Evolutionary conservation across 805 yeast species (phyloP), one percentile per base, ranked within the genome.

Genomic region (Pichia deserticola): DNA sequence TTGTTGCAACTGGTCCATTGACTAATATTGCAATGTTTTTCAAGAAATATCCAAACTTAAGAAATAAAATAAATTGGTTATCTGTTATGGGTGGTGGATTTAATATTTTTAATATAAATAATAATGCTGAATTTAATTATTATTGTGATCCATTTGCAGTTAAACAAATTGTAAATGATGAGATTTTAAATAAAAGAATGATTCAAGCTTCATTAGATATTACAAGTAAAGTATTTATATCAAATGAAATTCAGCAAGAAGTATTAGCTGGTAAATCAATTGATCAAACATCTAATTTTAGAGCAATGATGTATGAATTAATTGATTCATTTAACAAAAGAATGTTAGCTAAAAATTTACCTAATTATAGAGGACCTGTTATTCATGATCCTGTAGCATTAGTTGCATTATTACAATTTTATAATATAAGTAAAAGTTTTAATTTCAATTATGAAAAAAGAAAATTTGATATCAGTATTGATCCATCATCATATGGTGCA

Each of bases 331-430:
- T 79, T 60, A 73, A 76, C 11, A 66, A 68, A 28, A 56, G 78
- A 9, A 74, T 76, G 59, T 67, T 68, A 38, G 66, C 68, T 29
- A 58, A 63, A 39, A 74, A 72, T 53, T 74, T 74, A 70, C 77
- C 62, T 52, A 54, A 29, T 32, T 62, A 57, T 43, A 52, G 61
- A 5, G 92, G 93, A 0, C 89, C 93, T 5, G 88, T 89, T 1
- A 73, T 86, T 1, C 95, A 88, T 64, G 96, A 87, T 63, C 92
- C 93, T 1, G 68, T 86, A 46, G 86, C 95, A 0, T 69, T 85
- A 10, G 77, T 76, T 47, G 80, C 79, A 0, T 58, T 86, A 36
- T 63, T 86, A 46, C 77, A 78, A 25, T 62, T 78, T 45, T 63
- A 70, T 45, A 60, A 60, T 11, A 50, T 51, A 5, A 49, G 48